These are phyloP conservation scores for Tinospora cordifolia DNA, from an alignment of 164 flowering plant species.

Conservation along the genomic window DNA sequence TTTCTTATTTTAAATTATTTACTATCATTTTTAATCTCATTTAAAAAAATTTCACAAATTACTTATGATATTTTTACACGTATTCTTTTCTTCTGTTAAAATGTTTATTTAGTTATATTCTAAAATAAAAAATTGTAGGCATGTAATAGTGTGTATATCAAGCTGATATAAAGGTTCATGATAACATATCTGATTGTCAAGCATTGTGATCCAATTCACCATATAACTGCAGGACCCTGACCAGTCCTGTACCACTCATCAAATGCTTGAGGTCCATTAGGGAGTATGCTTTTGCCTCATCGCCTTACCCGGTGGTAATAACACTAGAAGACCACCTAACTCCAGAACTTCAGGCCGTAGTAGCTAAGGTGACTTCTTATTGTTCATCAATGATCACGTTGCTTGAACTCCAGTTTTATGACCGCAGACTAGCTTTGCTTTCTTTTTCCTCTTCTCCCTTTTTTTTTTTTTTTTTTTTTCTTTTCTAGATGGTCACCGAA, in stretches of 20 bases:
- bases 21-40: no score
- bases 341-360: constrained; percentile 39
- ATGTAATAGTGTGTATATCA: no score
- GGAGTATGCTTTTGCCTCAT: constrained; percentile 33
- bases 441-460: no score
- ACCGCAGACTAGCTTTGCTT: not conserved
- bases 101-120: no score
- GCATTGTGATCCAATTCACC: constrained; percentile 1
- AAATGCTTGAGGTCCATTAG: constrained; percentile 36
- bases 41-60: no score
- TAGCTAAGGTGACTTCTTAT: constrained; percentile 30
- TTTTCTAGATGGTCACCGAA: constrained; percentile 33
- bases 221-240: constrained; percentile 31
- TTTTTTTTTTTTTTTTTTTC: no score
- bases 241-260: constrained; percentile 34
- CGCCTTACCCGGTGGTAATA: constrained; percentile 37
- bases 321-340: constrained; percentile 45
- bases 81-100: no score
- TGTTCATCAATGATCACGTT: not conserved
- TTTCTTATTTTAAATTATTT: no score
- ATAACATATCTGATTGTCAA: no score
- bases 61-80: no score
- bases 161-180: no score
- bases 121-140: no score
- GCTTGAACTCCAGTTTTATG: not conserved